Evolutionary conservation across 2,329 filamentous ascomycete genomes (phyloP).

Genomic region (Pseudocercospora crystallina): DNA sequence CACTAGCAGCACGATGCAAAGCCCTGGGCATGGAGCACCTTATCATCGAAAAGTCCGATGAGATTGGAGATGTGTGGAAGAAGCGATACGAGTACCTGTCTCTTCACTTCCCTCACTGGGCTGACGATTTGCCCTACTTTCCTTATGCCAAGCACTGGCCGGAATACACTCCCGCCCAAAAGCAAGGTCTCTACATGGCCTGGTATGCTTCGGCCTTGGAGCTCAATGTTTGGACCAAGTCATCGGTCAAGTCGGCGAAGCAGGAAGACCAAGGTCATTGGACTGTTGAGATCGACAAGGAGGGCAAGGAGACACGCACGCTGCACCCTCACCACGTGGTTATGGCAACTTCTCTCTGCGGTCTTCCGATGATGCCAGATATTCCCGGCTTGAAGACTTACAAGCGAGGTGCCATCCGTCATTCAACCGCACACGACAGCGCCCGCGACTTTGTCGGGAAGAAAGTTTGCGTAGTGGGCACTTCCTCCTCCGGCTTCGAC

Average conservation of each 20-base stretch:
- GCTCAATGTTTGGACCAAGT: conserved; percentile 64
- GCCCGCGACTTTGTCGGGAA: too few species aligned
- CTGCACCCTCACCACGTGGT: conserved; percentile 64
- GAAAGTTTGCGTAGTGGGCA: conserved; percentile 45
- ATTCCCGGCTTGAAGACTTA: too few species aligned
- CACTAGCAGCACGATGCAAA: background rate
- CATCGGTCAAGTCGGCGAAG: conserved; percentile 27
- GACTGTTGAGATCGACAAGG: conserved; percentile 54
- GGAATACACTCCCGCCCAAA: conserved; percentile 70
- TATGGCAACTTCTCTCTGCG: too few species aligned
- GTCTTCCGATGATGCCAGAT: too few species aligned
- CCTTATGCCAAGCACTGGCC: conserved; percentile 66
- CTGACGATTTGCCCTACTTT: conserved; percentile 62
- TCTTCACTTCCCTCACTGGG: conserved; percentile 62
- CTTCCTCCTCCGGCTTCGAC: conserved; percentile 49
- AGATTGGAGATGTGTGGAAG: conserved; percentile 3
- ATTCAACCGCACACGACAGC: too few species aligned
- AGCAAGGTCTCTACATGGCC: conserved; percentile 68
- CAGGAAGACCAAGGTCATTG: conserved; percentile 57
- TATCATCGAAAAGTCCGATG: conserved; percentile 2
- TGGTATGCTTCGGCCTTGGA: conserved; percentile 63
- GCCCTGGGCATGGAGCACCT: background rate
- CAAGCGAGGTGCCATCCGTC: too few species aligned
- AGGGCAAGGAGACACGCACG: conserved; percentile 46
- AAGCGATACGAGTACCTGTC: conserved; percentile 5